Base-by-base conservation (phyloP, 768 basidiomycete genomes). In the Mycena latifolia region DNA sequence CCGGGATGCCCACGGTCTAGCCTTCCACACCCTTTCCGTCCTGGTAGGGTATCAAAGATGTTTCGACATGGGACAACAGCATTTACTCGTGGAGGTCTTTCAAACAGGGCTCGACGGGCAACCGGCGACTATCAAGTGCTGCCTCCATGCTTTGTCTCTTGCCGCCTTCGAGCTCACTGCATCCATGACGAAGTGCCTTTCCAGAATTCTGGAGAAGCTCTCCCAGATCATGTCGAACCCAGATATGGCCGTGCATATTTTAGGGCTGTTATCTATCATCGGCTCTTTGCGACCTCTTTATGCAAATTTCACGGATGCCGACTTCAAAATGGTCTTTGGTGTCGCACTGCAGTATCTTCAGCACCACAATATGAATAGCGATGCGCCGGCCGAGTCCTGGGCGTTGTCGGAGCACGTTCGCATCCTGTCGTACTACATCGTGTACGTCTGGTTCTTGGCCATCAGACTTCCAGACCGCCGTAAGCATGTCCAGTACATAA, bases 391-490 rank as follows among this genome's bases (percentile, higher is more conserved):
- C 7, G 86, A 89, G 25, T 94, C 93, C 5, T 94, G 92, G 90
- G 91, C 95, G 3, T 82, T 97, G 37, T 92, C 95, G 0, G 95
- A 97, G 76, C 94, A 97, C 73, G 93, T 98, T 15, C 91, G 95
- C 28, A 88, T 92, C 74, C 84, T 96, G 72, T 94, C 94, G 0
- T 97, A 94, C 76, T 93, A 92, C 70, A 89, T 93, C 51, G 92
- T 98, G 69, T 98, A 98, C 73, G 84, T 91, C 43, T 99, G 98
- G 98, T 99, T 97, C 80, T 84, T 98, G 55, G 92, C 94, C 0
- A 78, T 99, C 55, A 91, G 91, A 73, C 84, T 96, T 11, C 85
- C 89, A 0, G 92, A 97, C 71, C 86, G 98, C 17, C 90, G 91
- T 0, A 84, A 85, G 31, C 91, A 97, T 73, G 86, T 98, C 29